Evolutionary conservation across 371 early-diverging fungal species (phyloP), one percentile per base, ranked within the genome.

Genomic region (Paraphysoderma sedebokerense): DNA sequence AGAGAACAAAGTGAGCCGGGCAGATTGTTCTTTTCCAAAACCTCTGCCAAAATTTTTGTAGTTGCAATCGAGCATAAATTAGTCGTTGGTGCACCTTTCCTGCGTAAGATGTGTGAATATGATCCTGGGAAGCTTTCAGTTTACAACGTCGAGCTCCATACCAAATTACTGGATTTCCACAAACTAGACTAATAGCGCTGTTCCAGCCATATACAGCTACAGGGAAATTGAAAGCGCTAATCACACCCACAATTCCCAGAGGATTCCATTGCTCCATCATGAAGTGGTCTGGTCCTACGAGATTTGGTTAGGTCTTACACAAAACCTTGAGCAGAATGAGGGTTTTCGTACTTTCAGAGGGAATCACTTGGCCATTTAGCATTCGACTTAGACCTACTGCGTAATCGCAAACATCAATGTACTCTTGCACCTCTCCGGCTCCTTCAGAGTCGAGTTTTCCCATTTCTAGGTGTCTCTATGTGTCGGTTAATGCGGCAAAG

Each of bases 231-330:
- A 91, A 96, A 6, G 96, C 95, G 31, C 87, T 83, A 53, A 96
- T 90, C 50, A 96, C 87, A 53, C 93, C 96, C 5, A 90, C 84
- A 13, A 76, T 75, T 38, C 96, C 96, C 20, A 93, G 66, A 19
- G 96, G 96, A 57, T 93, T 87, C 88, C 86, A 93, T 48, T 87
- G 79, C 62, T 96, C 96, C 66, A 91, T 74, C 91, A 96, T 89
- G 49, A 82, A 72, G 61, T 96, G 96, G 11, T 90, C 92, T 15
- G 90, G 85, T 12, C 70, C 56, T 67, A 31, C n/a, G n/a, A n/a
- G n/a, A n/a, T n/a, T n/a, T n/a, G n/a, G n/a, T n/a, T 29, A 59
- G 13, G n/a, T n/a, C n/a, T n/a, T n/a, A n/a, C n/a, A n/a, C n/a
- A n/a, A n/a, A 13, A 34, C 13, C n/a, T 34, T 15, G 15, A 34